A percentile compares a stretch with the other conserved stretches of the same genome.
phyloP scores from a whole-genome alignment of 2,329 filamentous ascomycete species.

The Diaporthe batatas region DNA sequence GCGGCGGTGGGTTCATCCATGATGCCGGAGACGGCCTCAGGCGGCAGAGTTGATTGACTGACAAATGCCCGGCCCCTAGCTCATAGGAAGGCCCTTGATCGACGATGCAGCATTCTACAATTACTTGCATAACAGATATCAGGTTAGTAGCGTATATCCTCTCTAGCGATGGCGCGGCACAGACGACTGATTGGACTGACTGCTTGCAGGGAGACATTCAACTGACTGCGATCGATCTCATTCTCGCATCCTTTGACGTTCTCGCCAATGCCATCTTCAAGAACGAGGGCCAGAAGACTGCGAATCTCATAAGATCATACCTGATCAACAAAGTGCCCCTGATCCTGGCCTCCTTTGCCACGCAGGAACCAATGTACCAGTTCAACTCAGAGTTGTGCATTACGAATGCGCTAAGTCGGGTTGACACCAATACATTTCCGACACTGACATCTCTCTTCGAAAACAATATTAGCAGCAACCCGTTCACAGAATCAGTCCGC shows the following conservation, averaged over 20 bases:
- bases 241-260: slow-evolving; percentile 90
- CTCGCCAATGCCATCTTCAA: slow-evolving; percentile 87
- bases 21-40: slow-evolving; percentile 46
- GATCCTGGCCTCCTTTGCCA: slow-evolving; percentile 64
- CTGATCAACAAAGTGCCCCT: slow-evolving; percentile 77
- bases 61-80: slow-evolving; percentile 58
- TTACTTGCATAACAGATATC: slow-evolving; percentile 87
- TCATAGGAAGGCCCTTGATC: slow-evolving; percentile 84
- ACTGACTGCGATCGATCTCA: slow-evolving; percentile 82
- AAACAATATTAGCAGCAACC: slow-evolving; percentile 67
- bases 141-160: slow-evolving; percentile 61
- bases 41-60: slow-evolving; percentile 31
- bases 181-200: slow-evolving; percentile 46
- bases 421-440: slow-evolving; percentile 82
- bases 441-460: slow-evolving; percentile 72
- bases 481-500: slow-evolving; percentile 69
- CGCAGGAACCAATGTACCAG: slow-evolving; percentile 73
- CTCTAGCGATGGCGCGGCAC: too few species aligned
- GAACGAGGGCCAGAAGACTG: slow-evolving; percentile 67
- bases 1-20: slow-evolving; percentile 70
- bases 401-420: slow-evolving; percentile 80
- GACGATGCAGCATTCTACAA: slow-evolving; percentile 84
- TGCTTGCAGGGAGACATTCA: slow-evolving; percentile 77
- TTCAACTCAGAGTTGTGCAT: slow-evolving; percentile 80
- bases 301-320: slow-evolving; percentile 86